Evolutionary conservation across 2,329 filamentous ascomycete genomes (phyloP), one percentile per base, ranked within the genome.

Genomic region (Huntiella omanensis): DNA sequence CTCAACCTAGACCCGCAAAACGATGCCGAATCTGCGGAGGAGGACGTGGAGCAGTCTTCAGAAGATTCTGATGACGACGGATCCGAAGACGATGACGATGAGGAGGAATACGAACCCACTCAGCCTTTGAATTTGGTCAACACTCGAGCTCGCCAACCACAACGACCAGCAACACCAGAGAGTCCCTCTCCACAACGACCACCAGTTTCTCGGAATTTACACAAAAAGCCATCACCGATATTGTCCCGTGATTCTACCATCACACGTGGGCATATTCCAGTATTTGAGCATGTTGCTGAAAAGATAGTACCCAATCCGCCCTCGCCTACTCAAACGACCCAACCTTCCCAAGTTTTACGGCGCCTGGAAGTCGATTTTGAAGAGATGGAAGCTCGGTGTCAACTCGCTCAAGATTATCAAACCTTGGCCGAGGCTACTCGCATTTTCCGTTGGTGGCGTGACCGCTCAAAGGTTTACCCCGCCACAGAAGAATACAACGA

Each of bases 371-470:
- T 36, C 6, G 37, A 50, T 28, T 28, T 47, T 16, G 45, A 45
- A 12, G 48, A 50, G 41, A 50, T 50, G 48, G 48, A 50, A 36
- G 48, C 44, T 16, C 45, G 48, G 8, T 36, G 35, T 8, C 40
- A 44, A 17, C 13, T 50, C 7, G 40, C 37, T 4, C 28, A 33
- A 17, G 40, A 47, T n/a, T 46, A 44, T 15, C 37, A 44, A 13
- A 12, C 43, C 5, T 33, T 39, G 16, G 33, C 41, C 4, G 33
- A 50, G 4, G 48, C 41, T 3, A 50, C 48, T 3, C 37, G 36
- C 3, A 39, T 50, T 7, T 50, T 50, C 39, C 35, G 48, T 16
- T 50, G 48, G 48, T 50, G 48, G 48, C 44, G 48, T 4, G 48
- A 50, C 35, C 41, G 40, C 33, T 38, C 42, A 38, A 48, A 50